Base-by-base conservation (phyloP, 2,329 filamentous ascomycete species). In the Alternaria burnsii region DNA sequence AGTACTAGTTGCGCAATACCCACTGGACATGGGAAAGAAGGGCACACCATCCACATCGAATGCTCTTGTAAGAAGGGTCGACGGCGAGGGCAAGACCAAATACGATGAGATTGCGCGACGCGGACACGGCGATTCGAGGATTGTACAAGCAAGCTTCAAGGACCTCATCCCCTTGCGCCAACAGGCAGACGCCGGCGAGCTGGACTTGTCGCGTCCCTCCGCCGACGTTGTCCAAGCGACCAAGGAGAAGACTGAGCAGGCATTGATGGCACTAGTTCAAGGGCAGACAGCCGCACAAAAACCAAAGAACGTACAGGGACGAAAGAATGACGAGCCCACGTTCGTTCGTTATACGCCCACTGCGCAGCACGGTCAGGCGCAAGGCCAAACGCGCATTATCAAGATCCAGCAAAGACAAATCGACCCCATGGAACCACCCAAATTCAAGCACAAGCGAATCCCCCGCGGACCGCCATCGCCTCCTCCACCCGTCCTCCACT, bases 401-500 rank as follows among this genome's bases (percentile, higher is more conserved):
- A 98, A 98, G 84, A 98, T 99, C 80, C 93, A 97, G 38, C 93
- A 97, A 78, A 86, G 93, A 57, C 94, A 98, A 78, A 86, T 90
- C 69, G 95, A 99, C 80, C 95, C 95, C 0, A 91, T 97, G 90
- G 94, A 97, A 75, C 95, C 95, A 1, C 94, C 95, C 2, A 98
- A 97, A 75, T 97, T 98, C 83, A 98, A 98, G 81, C 93, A 97
- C 82, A 98, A 98, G 85, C 97, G 97, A 82, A 97, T 99, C 59
- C 94, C 94, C 10, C 88, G 93, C 70, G 94, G 94, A 36, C 94
- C 95, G 10, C 94, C 94, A 0, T 95, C 91, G 52, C 95, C 95
- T 3, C 95, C 95, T 1, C 92, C 95, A 16, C 95, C 95, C 2
- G 88, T 99, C 50, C 92, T 99, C 88, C 94, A 97, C 78, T 97